These are phyloP conservation scores for Dictyostelium brefeldianum DNA, from an alignment of 78 protist genomes.

Conservation along the genomic window DNA sequence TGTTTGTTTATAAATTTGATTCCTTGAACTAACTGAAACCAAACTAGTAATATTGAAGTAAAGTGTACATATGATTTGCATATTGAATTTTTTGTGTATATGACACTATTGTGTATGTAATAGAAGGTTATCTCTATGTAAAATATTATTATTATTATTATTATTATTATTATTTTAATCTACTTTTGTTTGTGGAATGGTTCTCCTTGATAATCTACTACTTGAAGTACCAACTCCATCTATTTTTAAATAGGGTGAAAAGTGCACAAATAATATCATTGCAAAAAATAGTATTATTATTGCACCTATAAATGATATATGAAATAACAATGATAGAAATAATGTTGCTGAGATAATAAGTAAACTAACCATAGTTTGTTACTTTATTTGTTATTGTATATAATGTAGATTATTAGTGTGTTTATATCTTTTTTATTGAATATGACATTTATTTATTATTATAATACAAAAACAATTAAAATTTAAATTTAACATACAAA, in stretches of 20 bases:
- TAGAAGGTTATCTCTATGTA: background rate
- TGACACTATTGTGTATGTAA: background rate
- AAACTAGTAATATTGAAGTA: background rate
- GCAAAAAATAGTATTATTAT: background rate
- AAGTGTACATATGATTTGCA: no score
- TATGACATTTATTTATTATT: no score
- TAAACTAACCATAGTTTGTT: background rate
- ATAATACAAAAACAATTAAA: no score
- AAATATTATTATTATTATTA: no score
- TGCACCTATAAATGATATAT: background rate
- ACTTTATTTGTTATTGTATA: background rate
- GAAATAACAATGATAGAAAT: background rate
- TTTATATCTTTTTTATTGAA: no score
- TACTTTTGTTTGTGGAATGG: background rate
- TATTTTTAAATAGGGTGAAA: background rate
- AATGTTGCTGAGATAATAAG: background rate
- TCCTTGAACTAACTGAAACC: slow-evolving; percentile 12
- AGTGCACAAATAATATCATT: slow-evolving; percentile 8
- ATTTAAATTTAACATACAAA: no score
- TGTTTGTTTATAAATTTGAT: background rate
- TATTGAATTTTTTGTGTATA: background rate
- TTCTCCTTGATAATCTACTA: slow-evolving; percentile 13
- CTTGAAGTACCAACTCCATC: background rate
- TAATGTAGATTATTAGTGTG: no score
- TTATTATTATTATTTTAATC: no score